A percentile compares a stretch with the other conserved stretches of the same genome.
phyloP scores from a whole-genome alignment of 345 rosid genomes.

The Lepidium africanum region DNA sequence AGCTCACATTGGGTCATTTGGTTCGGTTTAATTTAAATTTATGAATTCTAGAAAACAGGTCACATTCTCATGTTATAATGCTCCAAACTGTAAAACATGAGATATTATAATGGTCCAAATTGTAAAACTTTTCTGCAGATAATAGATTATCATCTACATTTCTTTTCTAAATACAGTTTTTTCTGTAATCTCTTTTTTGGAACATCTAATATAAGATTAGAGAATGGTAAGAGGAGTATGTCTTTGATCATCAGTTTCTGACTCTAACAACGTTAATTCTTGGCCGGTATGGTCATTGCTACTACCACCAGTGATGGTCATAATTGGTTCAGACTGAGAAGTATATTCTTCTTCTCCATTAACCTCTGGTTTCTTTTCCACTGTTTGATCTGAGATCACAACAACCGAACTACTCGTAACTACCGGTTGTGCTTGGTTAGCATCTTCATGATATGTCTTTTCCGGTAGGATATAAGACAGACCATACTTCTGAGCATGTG shows the following conservation, averaged over 20 bases:
- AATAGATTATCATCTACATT: not conserved
- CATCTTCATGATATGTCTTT: constrained; percentile 25
- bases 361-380: not conserved
- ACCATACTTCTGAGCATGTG: constrained; percentile 78
- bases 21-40: too few relatives aligned
- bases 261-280: constrained; percentile 23
- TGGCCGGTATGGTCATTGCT: constrained; percentile 16
- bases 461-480: constrained; percentile 42
- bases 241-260: constrained; percentile 23
- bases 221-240: not conserved
- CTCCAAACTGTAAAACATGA: too few relatives aligned
- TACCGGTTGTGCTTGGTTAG: constrained; percentile 18
- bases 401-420: constrained; percentile 30
- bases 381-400: constrained; percentile 26
- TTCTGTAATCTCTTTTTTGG: not conserved
- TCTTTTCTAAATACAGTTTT: not conserved
- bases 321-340: constrained; percentile 24
- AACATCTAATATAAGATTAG: not conserved
- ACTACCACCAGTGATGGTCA: constrained; percentile 16
- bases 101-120: too few relatives aligned
- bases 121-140: not conserved
- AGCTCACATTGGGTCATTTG: too few relatives aligned
- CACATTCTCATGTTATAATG: too few relatives aligned
- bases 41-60: too few relatives aligned
- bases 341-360: not conserved